Evolutionary conservation across 805 yeast species (phyloP).

Genomic region (Metschnikowia peoriensis): DNA sequence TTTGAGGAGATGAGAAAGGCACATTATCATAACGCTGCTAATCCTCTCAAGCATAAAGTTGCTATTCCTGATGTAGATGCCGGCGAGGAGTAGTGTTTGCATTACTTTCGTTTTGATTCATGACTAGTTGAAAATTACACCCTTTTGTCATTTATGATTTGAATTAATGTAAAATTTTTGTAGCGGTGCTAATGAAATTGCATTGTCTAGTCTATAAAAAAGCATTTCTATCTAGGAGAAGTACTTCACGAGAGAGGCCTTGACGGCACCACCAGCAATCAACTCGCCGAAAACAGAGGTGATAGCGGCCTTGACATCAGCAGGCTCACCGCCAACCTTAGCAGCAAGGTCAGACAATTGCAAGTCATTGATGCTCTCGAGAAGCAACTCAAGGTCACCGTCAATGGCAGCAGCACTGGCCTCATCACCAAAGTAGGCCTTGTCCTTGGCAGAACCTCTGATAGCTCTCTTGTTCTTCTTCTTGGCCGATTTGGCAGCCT

Average conservation of each 20-base stretch:
- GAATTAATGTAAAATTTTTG: background rate
- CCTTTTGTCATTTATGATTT: too few relatives aligned
- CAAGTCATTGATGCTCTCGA: constrained; percentile 78
- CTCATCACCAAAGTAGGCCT: constrained; percentile 80
- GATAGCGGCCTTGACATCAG: constrained; percentile 59
- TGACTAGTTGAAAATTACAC: too few relatives aligned
- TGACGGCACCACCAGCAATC: constrained; percentile 52
- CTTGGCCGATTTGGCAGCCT: constrained; percentile 95
- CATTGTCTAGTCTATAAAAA: background rate
- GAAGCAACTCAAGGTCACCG: constrained; percentile 73
- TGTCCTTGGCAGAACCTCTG: constrained; percentile 80
- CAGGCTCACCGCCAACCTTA: constrained; percentile 56
- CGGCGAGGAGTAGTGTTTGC: background rate
- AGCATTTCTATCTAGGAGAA: constrained; percentile 26
- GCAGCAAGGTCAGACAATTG: constrained; percentile 73
- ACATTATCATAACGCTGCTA: constrained; percentile 67
- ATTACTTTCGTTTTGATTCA: too few relatives aligned
- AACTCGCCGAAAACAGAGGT: constrained; percentile 54
- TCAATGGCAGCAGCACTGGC: constrained; percentile 65
- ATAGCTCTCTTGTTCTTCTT: constrained; percentile 94
- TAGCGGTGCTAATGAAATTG: background rate
- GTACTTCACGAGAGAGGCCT: constrained; percentile 53
- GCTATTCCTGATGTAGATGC: constrained; percentile 1
- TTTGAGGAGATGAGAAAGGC: constrained; percentile 79
- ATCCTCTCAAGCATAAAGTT: constrained; percentile 39